Conservation (phyloP, 257 asterid species). For the Ilex asprella region DNA sequence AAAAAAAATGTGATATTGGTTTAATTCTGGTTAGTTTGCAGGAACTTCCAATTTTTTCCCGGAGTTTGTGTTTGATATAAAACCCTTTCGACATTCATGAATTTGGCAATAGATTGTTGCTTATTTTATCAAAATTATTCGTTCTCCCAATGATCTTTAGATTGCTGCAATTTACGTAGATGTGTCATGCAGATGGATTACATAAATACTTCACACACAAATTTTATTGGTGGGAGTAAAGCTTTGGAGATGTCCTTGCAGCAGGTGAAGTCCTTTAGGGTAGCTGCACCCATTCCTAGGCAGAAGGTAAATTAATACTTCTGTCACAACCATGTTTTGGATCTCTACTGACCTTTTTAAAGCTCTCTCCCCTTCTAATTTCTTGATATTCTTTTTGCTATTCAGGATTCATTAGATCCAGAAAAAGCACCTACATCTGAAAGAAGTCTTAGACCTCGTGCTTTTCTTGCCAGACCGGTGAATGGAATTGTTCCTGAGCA, state of each 20-base stretch:
- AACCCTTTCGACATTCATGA: too few species aligned
- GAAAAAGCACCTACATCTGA: conserved; percentile 58
- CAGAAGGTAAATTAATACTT: conserved; percentile 41
- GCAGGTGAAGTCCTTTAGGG: conserved; percentile 49
- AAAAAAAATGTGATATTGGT: too few species aligned
- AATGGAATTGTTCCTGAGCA: conserved; percentile 87
- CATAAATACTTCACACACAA: conserved; percentile 87
- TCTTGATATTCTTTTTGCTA: background rate
- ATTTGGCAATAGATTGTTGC: background rate
- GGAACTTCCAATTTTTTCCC: too few species aligned
- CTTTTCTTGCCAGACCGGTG: conserved; percentile 51
- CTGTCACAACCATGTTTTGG: too few species aligned
- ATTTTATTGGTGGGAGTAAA: conserved; percentile 86
- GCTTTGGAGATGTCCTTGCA: conserved; percentile 72
- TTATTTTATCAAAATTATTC: background rate
- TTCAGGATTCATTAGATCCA: conserved; percentile 58
- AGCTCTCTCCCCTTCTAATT: too few species aligned
- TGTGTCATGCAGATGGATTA: conserved; percentile 64
- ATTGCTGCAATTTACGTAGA: background rate
- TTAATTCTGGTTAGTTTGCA: too few species aligned
- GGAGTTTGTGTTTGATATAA: too few species aligned
- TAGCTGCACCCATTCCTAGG: conserved; percentile 36
- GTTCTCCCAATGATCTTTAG: background rate
- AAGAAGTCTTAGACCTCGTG: conserved; percentile 55
- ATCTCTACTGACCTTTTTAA: too few species aligned